These are phyloP conservation scores for Dryadomyces quercivorus DNA, from an alignment of 2,329 filamentous ascomycete species.

Conservation along the genomic window DNA sequence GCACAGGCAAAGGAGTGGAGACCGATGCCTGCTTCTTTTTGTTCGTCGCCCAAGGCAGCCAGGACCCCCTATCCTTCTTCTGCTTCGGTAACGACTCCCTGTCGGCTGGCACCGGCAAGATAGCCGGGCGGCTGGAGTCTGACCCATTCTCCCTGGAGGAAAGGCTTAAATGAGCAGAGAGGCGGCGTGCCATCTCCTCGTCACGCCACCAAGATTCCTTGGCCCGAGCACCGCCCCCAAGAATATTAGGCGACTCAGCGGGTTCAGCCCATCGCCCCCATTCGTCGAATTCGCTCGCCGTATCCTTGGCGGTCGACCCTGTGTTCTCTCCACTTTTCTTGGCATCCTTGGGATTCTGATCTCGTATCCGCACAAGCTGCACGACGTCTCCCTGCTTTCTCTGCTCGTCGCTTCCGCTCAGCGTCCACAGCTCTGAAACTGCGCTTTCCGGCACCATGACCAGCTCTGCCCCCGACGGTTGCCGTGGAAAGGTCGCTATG, in stretches of 20 bases:
- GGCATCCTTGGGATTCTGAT: not conserved
- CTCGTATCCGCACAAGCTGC: constrained; percentile 19
- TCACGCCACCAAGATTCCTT: constrained; percentile 33
- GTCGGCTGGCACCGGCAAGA: too few relatives aligned
- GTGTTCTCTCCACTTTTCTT: not conserved
- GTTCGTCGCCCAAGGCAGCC: constrained; percentile 16
- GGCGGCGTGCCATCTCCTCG: constrained; percentile 29
- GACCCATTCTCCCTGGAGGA: not conserved
- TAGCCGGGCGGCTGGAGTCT: too few relatives aligned
- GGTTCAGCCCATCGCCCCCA: constrained; percentile 30
- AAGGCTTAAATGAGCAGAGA: constrained; percentile 30
- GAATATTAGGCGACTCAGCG: not conserved
- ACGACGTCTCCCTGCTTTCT: constrained; percentile 19
- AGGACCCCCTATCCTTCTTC: constrained; percentile 12
- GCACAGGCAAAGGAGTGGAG: not conserved
- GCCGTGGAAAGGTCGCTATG: constrained; percentile 22
- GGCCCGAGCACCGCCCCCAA: not conserved
- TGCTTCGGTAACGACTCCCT: too few relatives aligned
- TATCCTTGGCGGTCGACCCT: not conserved
- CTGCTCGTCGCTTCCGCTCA: constrained; percentile 21
- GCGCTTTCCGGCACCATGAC: constrained; percentile 31
- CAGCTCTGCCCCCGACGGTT: constrained; percentile 26
- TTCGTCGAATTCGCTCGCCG: constrained; percentile 25
- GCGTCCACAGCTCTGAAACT: constrained; percentile 23
- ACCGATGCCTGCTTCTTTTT: constrained; percentile 1